Evolutionary conservation across 169 alveolate genomes (phyloP).

Genomic region (Plasmodium fragile): DNA sequence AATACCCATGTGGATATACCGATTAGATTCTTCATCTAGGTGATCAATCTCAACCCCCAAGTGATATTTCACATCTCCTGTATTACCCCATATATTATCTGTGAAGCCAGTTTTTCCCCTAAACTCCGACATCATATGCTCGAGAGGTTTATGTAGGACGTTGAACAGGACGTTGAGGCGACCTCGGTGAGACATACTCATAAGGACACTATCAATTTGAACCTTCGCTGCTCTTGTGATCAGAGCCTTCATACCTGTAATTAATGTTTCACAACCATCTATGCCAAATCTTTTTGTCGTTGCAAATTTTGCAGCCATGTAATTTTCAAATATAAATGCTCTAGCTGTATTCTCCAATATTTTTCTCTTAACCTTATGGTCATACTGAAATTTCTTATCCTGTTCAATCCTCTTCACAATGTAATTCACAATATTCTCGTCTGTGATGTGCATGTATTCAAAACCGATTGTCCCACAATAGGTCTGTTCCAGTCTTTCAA

Average conservation of each 20-base stretch:
- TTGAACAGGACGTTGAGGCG: constrained; percentile 93
- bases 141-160: constrained; percentile 92
- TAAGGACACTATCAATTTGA: constrained; percentile 90
- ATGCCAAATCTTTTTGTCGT: constrained; percentile 95
- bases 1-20: constrained; percentile 85
- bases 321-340: constrained; percentile 83
- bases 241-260: constrained; percentile 88
- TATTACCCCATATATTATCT: constrained; percentile 81
- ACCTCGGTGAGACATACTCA: constrained; percentile 98
- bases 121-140: constrained; percentile 92
- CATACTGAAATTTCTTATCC: constrained; percentile 70
- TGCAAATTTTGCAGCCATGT: constrained; percentile 86
- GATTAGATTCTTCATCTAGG: constrained; percentile 83
- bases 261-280: constrained; percentile 94
- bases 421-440: constrained; percentile 77
- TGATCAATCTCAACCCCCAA: constrained; percentile 89
- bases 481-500: constrained; percentile 71
- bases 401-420: constrained; percentile 80
- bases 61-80: constrained; percentile 97
- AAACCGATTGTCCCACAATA: constrained; percentile 82
- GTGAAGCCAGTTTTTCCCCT: constrained; percentile 86
- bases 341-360: constrained; percentile 76
- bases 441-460: constrained; percentile 82
- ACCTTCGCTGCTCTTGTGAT: constrained; percentile 52
- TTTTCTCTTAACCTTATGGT: constrained; percentile 42